A percentile compares a stretch with the other conserved stretches of the same genome.
These are phyloP conservation scores for Lupinus albus DNA, from an alignment of 306 rosid genomes.

Conservation along the genomic window DNA sequence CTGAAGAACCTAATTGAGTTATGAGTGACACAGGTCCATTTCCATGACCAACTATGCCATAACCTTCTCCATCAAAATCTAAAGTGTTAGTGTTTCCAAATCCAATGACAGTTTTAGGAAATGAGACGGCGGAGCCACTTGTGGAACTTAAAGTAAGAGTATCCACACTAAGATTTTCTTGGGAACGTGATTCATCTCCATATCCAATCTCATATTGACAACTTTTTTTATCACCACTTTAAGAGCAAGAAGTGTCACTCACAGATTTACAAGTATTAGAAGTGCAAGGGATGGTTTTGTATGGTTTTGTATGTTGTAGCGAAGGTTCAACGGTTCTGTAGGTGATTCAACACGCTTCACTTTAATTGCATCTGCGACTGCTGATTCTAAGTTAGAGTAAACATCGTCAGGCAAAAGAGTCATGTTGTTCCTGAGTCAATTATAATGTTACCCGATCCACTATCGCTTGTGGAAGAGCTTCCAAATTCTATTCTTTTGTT, in stretches of 20 bases:
- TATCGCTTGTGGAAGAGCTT: neutral
- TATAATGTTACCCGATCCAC: conserved; percentile 34
- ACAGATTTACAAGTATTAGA: neutral
- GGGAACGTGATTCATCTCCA: conserved; percentile 40
- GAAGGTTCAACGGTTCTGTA: neutral
- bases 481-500: neutral
- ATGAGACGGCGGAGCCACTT: neutral
- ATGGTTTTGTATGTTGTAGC: no score
- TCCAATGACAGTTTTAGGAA: conserved; percentile 42
- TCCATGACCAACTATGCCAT: conserved; percentile 59
- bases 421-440: conserved; percentile 54
- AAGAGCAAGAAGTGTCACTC: neutral
- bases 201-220: conserved; percentile 37
- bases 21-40: conserved; percentile 41
- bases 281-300: neutral
- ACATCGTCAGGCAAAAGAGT: conserved; percentile 33
- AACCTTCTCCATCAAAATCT: neutral
- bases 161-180: conserved; percentile 43
- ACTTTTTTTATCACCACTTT: neutral
- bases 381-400: conserved; percentile 38
- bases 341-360: conserved; percentile 25
- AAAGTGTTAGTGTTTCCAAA: conserved; percentile 46
- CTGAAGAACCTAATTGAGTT: conserved; percentile 38
- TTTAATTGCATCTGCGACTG: neutral
- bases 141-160: conserved; percentile 46